phyloP scores from a whole-genome alignment of 371 early-diverging fungal species.

The Mortierella sp. region DNA sequence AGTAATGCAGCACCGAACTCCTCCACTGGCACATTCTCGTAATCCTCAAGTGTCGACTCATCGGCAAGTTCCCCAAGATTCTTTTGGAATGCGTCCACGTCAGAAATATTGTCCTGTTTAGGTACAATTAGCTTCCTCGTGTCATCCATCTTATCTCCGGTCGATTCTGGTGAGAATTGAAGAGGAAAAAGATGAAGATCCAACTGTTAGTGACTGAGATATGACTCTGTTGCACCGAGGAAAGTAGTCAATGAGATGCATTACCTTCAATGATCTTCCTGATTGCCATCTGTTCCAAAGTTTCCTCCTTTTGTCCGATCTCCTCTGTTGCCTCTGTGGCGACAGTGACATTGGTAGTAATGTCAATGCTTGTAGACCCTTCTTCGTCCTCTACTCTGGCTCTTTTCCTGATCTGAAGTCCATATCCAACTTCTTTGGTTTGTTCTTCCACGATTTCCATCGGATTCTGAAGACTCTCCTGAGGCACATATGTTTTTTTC shows the following conservation, averaged over 20 bases:
- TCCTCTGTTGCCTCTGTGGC: conserved; percentile 18
- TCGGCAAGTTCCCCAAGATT: conserved; percentile 64
- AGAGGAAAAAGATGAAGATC: too few species aligned
- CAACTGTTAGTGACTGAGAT: too few species aligned
- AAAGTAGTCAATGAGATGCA: background rate
- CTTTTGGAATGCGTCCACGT: conserved; percentile 62
- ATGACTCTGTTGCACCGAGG: too few species aligned
- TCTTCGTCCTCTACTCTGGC: conserved; percentile 9
- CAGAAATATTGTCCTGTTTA: conserved; percentile 59
- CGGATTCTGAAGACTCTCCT: conserved; percentile 22
- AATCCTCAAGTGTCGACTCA: conserved; percentile 80
- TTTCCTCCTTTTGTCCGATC: conserved; percentile 48
- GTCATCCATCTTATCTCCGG: conserved; percentile 57
- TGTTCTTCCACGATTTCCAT: conserved; percentile 20
- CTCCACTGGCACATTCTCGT: conserved; percentile 87
- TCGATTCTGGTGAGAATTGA: conserved; percentile 52
- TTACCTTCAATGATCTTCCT: conserved; percentile 66
- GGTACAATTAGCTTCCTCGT: conserved; percentile 56
- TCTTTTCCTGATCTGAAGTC: conserved; percentile 55
- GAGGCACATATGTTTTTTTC: conserved; percentile 57
- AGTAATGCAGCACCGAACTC: conserved; percentile 91
- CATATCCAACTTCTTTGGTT: conserved; percentile 41
- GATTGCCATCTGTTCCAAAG: conserved; percentile 67
- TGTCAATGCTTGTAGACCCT: conserved; percentile 7
- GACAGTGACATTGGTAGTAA: conserved; percentile 10